Percentiles rank a stretch among this genome's conserved stretches.
phyloP scores from a whole-genome alignment of 768 basidiomycete genomes.

The Russula foetens region DNA sequence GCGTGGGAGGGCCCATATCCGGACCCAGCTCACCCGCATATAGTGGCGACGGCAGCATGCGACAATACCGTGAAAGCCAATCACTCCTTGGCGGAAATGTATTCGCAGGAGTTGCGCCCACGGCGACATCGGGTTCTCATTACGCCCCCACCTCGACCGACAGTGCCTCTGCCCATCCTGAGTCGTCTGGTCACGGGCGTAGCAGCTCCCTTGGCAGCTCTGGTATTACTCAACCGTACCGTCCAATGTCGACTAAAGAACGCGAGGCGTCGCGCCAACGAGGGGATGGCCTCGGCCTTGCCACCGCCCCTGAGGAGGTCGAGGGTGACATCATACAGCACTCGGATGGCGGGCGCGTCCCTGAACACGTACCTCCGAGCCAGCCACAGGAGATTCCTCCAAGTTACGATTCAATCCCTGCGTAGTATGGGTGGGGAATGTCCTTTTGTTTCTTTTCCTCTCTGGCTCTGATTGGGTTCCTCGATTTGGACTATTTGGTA shows the following conservation, averaged over 20 bases:
- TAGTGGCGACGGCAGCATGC: constrained; percentile 21
- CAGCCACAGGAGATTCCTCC: constrained; percentile 21
- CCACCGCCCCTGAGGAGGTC: constrained; percentile 19
- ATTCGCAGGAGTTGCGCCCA: constrained; percentile 15
- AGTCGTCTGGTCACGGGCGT: background rate
- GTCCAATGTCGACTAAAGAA: constrained; percentile 23
- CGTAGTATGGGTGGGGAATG: background rate
- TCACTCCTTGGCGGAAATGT: constrained; percentile 22
- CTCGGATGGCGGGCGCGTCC: constrained; percentile 23
- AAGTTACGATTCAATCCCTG: constrained; percentile 3
- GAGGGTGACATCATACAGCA: constrained; percentile 24
- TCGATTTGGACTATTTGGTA: background rate
- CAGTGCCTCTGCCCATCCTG: background rate
- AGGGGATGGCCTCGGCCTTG: constrained; percentile 20
- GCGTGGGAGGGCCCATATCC: constrained; percentile 19
- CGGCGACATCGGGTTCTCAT: constrained; percentile 19
- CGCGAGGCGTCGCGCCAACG: constrained; percentile 23
- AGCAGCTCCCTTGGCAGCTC: background rate
- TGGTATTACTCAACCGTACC: constrained; percentile 12
- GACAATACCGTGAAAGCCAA: constrained; percentile 22
- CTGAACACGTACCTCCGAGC: background rate
- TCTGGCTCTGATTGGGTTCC: background rate
- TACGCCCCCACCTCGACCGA: constrained; percentile 17
- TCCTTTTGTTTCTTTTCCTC: background rate
- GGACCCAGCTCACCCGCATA: constrained; percentile 10